Conservation (phyloP, 2,329 filamentous ascomycete species). For the Paracorniculantispora psalliotae region DNA sequence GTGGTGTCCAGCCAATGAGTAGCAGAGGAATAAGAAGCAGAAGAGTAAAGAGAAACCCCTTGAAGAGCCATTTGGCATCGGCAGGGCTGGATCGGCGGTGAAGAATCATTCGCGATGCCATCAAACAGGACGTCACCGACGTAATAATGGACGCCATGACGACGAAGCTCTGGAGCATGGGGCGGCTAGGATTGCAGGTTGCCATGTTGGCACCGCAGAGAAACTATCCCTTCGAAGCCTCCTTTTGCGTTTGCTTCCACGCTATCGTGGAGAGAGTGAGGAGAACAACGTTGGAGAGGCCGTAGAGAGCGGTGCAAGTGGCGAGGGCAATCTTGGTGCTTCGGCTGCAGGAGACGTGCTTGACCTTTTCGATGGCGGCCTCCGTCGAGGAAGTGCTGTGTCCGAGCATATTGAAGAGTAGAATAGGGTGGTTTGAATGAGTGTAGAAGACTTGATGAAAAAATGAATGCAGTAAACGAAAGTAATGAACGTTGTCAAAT, state of each 20-base stretch:
- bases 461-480: neutral
- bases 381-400: neutral
- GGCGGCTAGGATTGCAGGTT: slow-evolving; percentile 10
- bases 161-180: slow-evolving; percentile 19
- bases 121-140: slow-evolving; percentile 13
- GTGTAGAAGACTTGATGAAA: too few relatives aligned
- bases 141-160: slow-evolving; percentile 16
- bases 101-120: slow-evolving; percentile 15
- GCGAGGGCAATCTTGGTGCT: slow-evolving; percentile 15
- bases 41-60: slow-evolving; percentile 20
- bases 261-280: slow-evolving; percentile 17
- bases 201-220: neutral
- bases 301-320: slow-evolving; percentile 19
- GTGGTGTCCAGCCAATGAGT: slow-evolving; percentile 15
- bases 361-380: neutral
- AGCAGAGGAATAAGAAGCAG: slow-evolving; percentile 18
- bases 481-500: neutral
- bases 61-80: slow-evolving; percentile 22
- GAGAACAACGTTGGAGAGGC: slow-evolving; percentile 20
- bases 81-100: slow-evolving; percentile 6
- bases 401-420: neutral
- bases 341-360: slow-evolving; percentile 5
- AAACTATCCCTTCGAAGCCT: neutral
- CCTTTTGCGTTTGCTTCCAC: neutral
- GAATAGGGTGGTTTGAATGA: neutral